Conservation (phyloP, 139 green algal species). For the Eudorina sp. region DNA sequence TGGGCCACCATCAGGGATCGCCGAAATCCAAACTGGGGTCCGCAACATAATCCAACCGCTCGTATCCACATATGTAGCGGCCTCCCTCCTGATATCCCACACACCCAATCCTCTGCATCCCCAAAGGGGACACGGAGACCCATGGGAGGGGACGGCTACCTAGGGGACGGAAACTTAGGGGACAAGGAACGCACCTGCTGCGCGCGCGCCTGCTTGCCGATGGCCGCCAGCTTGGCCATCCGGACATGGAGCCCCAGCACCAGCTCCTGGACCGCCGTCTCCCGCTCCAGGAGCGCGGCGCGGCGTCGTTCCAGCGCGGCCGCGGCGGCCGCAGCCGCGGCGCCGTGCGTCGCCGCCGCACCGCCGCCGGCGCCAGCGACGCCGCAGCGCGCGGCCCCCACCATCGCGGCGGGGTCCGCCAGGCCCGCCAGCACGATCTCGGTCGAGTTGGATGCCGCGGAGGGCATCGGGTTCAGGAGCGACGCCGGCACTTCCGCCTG, state of each 20-base stretch:
- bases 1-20: background rate
- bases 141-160: background rate
- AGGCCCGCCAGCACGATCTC: background rate
- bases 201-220: background rate
- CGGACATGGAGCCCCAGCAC: slow-evolving; percentile 23
- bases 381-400: no score
- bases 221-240: slow-evolving; percentile 27
- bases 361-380: background rate
- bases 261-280: slow-evolving; percentile 24
- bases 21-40: no score
- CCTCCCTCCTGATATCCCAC: no score
- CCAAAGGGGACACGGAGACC: background rate
- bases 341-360: background rate
- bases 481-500: slow-evolving; percentile 12
- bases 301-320: slow-evolving; percentile 39
- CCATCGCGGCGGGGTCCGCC: background rate
- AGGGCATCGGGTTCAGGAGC: background rate
- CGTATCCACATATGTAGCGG: no score
- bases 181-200: background rate
- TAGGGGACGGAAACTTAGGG: background rate
- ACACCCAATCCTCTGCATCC: no score
- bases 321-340: background rate
- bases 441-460: background rate
- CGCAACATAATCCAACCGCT: background rate
- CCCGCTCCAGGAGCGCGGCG: background rate